phyloP scores from a whole-genome alignment of 352 stramenopile species.

The Phytophthora megakarya region DNA sequence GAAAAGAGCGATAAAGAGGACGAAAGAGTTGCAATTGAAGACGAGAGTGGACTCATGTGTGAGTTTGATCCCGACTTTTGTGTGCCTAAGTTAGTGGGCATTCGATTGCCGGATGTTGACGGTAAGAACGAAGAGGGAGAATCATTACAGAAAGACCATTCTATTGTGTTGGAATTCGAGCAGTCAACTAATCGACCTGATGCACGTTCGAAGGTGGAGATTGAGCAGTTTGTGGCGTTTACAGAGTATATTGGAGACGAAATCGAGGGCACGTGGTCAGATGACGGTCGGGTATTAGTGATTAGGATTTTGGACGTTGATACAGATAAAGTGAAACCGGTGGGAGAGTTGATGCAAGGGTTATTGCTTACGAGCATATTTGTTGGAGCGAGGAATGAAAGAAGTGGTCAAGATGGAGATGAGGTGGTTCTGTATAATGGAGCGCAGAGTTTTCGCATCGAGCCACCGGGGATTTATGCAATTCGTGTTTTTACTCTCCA shows the following conservation, averaged over 20 bases:
- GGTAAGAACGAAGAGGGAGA: background rate
- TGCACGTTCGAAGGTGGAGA: conserved; percentile 31
- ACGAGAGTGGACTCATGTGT: conserved; percentile 35
- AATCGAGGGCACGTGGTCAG: conserved; percentile 42
- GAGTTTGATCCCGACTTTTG: conserved; percentile 64
- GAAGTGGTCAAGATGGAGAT: background rate
- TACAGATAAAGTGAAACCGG: conserved; percentile 36
- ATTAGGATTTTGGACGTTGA: conserved; percentile 51
- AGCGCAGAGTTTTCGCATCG: conserved; percentile 42
- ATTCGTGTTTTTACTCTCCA: conserved; percentile 25
- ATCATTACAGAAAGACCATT: conserved; percentile 45
- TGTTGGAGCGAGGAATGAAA: background rate
- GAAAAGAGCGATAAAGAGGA: background rate
- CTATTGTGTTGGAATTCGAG: conserved; percentile 60
- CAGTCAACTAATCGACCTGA: conserved; percentile 55
- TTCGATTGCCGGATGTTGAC: conserved; percentile 52
- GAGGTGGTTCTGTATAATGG: conserved; percentile 16
- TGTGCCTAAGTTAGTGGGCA: conserved; percentile 51
- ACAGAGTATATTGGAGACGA: conserved; percentile 63
- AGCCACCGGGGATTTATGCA: conserved; percentile 38
- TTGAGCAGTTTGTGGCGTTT: conserved; percentile 58
- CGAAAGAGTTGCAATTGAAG: background rate
- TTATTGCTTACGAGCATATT: conserved; percentile 36
- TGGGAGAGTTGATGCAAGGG: conserved; percentile 49
- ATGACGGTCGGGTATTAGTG: conserved; percentile 44